Base-by-base conservation (phyloP, 2,329 filamentous ascomycete species). In the Epicoccum sorghinum region DNA sequence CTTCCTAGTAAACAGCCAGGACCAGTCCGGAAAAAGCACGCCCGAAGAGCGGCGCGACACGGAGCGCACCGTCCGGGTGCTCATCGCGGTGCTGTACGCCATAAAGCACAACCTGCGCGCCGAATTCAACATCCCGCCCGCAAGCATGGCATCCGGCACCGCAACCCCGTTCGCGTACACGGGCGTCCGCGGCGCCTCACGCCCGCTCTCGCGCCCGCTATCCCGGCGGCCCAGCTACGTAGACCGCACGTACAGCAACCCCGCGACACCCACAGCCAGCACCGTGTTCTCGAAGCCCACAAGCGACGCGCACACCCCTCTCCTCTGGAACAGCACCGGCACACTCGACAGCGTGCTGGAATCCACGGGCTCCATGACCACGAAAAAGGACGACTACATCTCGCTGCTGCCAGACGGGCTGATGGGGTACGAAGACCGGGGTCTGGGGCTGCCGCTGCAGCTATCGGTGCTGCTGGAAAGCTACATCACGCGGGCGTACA, bases 101-200 rank as follows among this genome's bases (percentile, higher is more conserved):
- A 80, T 86, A 38, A 88, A 88, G 64, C 85, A 87, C 65, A 85
- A 87, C 64, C 75, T 88, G 0, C 81, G 85, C 14, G 82, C 83
- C 1, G 85, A 87, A 70, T 88, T 85, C 45, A 71, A 74, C 44
- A 71, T 72, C 76, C 81, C 36, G 70, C 80, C 30, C 47, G 75
- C 61, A 2, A 65, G 61, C 42, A 54, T 73, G 1, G 65, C 61
- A 0, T 40, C 52, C 58, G 27, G 27, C 27, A 42, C 70, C 12
- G 70, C 1, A 18, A 24, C 2, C 25, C 25, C 39, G 13, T 56
- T 62, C 14, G 53, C 44, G 7, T 55, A 50, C 13, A 46, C 61
- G 3, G 65, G 58, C 23, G 51, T 63, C 1, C 43, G 64, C 3
- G 47, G 46, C 30, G 46, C 52, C 1, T 47, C 61, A 1, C 42